Conservation (phyloP, 148 eudicot species). For the Polygonum maritimum region DNA sequence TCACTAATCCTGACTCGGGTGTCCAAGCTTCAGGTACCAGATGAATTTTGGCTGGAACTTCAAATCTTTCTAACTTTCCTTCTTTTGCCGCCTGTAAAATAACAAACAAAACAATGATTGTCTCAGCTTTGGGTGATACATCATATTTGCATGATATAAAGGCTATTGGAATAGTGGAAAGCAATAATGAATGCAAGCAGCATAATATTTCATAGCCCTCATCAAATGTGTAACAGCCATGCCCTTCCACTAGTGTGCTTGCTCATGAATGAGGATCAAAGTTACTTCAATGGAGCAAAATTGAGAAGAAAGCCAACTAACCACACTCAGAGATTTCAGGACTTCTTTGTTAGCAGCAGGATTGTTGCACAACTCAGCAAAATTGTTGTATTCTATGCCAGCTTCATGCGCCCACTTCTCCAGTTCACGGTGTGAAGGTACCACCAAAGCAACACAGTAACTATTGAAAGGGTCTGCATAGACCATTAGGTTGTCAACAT, state of each 20-base stretch:
- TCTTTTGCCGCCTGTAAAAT: slow-evolving; percentile 56
- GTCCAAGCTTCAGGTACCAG: slow-evolving; percentile 85
- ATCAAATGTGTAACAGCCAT: neutral
- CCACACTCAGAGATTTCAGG: slow-evolving; percentile 72
- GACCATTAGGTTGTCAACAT: slow-evolving; percentile 76
- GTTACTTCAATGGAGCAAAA: neutral
- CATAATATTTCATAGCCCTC: neutral
- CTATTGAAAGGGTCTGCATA: slow-evolving; percentile 88
- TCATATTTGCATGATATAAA: neutral
- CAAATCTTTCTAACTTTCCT: slow-evolving; percentile 72
- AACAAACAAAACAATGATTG: neutral
- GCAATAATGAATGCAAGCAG: neutral
- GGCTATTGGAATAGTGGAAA: neutral
- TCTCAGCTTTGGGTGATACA: neutral
- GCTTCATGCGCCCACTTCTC: slow-evolving; percentile 81
- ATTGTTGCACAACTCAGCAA: slow-evolving; percentile 65
- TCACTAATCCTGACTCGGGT: slow-evolving; percentile 86
- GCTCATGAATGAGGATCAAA: neutral
- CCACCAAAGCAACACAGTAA: slow-evolving; percentile 75
- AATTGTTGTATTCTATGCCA: slow-evolving; percentile 46
- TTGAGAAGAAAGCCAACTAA: slow-evolving; percentile 17
- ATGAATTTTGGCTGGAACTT: slow-evolving; percentile 69
- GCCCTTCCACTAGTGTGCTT: neutral
- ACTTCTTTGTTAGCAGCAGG: slow-evolving; percentile 68
- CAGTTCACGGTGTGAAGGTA: slow-evolving; percentile 51